Percentiles rank a stretch among this genome's conserved stretches.
These are phyloP conservation scores for Vaccinium myrtillus DNA, from an alignment of 148 eudicot species.

Conservation along the genomic window DNA sequence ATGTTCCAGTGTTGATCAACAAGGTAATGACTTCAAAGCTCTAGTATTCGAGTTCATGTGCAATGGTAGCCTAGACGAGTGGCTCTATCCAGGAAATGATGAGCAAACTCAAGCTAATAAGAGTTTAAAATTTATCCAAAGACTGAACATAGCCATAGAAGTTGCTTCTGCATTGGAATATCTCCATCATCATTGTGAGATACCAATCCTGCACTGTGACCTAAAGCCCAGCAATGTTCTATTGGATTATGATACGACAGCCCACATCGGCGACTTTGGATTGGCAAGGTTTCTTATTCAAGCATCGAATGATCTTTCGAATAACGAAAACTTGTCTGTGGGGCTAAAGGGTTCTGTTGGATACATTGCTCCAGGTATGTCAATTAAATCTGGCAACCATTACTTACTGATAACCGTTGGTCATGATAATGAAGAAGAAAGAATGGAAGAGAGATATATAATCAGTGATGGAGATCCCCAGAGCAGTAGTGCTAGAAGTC, in stretches of 20 bases:
- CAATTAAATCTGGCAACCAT: neutral
- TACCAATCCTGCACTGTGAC: constrained; percentile 24
- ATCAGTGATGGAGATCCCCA: neutral
- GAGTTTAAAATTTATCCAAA: constrained; percentile 4
- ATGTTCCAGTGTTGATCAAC: constrained; percentile 26
- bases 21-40: constrained; percentile 21
- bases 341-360: constrained; percentile 26
- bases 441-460: neutral
- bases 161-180: constrained; percentile 24
- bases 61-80: constrained; percentile 24
- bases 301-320: neutral
- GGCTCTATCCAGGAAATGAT: constrained; percentile 16
- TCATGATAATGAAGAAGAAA: neutral
- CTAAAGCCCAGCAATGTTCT: constrained; percentile 25
- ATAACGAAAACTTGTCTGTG: neutral
- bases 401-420: neutral
- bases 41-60: constrained; percentile 21
- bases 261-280: constrained; percentile 21
- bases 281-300: constrained; percentile 18
- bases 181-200: constrained; percentile 20
- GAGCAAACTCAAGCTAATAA: neutral
- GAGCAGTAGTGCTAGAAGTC: neutral
- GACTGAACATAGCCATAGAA: constrained; percentile 19
- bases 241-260: constrained; percentile 18
- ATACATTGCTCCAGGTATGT: constrained; percentile 22